A percentile compares a stretch with the other conserved stretches of the same genome.
Evolutionary conservation across 2,329 filamentous ascomycete genomes (phyloP).

Genomic region (Arthroderma sp.): DNA sequence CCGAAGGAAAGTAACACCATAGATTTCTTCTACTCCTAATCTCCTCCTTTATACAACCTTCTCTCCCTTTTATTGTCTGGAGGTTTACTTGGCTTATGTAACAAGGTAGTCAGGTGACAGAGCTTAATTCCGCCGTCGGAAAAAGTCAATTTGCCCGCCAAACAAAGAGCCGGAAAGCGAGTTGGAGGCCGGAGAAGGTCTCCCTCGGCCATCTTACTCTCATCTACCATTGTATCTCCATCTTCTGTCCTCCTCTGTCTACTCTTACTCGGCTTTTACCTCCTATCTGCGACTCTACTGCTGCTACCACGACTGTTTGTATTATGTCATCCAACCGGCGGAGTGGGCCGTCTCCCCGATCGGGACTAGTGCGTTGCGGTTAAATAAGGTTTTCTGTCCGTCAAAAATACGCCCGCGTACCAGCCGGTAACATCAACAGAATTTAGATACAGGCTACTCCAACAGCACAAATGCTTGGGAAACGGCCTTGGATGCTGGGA

Average conservation of each 20-base stretch:
- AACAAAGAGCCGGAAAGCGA: not conserved
- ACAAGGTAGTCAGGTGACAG: not conserved
- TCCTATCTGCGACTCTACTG: not conserved
- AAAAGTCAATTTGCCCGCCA: not conserved
- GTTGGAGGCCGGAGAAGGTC: not conserved
- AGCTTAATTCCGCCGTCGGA: not conserved
- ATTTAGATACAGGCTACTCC: not conserved
- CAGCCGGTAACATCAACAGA: not conserved
- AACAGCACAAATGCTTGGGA: too few relatives aligned
- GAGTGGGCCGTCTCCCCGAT: not conserved
- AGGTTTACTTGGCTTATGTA: not conserved
- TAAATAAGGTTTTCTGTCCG: not conserved
- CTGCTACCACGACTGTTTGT: not conserved
- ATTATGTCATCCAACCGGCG: constrained; percentile 1
- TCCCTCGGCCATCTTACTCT: not conserved
- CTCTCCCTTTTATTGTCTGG: too few relatives aligned
- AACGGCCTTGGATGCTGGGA: too few relatives aligned
- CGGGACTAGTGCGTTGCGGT: not conserved
- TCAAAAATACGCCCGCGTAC: not conserved
- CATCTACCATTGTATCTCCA: not conserved
- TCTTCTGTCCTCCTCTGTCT: not conserved
- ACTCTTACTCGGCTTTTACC: not conserved
- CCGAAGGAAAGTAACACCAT: too few relatives aligned
- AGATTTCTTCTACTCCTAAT: too few relatives aligned
- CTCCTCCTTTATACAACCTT: too few relatives aligned